These are phyloP conservation scores for Styphnolobium japonicum DNA, from an alignment of 306 rosid genomes.

Conservation along the genomic window DNA sequence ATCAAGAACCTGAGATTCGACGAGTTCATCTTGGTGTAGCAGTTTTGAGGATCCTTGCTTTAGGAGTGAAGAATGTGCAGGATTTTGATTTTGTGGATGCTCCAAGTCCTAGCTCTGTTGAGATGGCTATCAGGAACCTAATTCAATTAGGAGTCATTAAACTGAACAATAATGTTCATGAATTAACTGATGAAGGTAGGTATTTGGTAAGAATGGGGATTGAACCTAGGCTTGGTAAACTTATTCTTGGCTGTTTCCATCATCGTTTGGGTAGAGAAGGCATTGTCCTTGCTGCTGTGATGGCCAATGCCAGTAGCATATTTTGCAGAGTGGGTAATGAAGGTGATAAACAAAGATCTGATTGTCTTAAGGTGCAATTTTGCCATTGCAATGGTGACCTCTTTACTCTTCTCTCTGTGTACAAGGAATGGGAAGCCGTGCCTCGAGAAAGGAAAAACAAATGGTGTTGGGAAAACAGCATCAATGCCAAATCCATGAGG, in stretches of 20 bases:
- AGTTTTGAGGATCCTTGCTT: conserved; percentile 81
- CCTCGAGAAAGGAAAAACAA: conserved; percentile 49
- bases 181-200: conserved; percentile 68
- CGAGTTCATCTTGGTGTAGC: conserved; percentile 99
- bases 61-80: conserved; percentile 67
- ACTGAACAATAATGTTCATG: conserved; percentile 37
- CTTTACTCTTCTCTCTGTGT: conserved; percentile 88
- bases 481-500: conserved; percentile 90
- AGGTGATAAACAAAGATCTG: conserved; percentile 74
- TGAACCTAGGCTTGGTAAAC: conserved; percentile 96
- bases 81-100: conserved; percentile 91
- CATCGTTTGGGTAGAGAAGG: conserved; percentile 74
- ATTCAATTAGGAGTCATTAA: conserved; percentile 70
- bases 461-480: conserved; percentile 97
- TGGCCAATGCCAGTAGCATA: conserved; percentile 86
- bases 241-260: conserved; percentile 64
- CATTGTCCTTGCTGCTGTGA: conserved; percentile 77
- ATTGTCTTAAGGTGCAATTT: conserved; percentile 80
- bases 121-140: conserved; percentile 77
- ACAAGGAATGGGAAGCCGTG: conserved; percentile 74
- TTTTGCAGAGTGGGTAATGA: conserved; percentile 90
- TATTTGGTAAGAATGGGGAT: conserved; percentile 76
- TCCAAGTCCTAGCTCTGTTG: conserved; percentile 79
- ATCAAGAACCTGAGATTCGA: conserved; percentile 95
- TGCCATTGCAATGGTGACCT: conserved; percentile 92